phyloP scores from a whole-genome alignment of 257 asterid species.

The Apocynum venetum region DNA sequence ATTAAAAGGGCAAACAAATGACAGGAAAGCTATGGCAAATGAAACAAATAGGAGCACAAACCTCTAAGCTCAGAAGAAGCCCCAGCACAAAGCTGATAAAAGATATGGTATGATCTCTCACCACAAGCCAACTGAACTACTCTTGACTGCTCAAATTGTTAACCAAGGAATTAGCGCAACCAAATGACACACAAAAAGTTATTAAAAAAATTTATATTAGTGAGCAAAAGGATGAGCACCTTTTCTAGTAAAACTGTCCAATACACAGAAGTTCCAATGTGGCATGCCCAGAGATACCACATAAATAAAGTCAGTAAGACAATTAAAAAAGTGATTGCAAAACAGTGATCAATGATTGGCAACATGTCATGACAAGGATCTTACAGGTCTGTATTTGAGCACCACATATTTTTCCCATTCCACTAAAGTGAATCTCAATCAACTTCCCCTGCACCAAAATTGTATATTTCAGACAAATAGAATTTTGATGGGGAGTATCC shows the following conservation, averaged over 20 bases:
- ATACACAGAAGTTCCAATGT: constrained; percentile 24
- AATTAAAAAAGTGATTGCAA: background rate
- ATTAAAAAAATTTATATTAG: constrained; percentile 10
- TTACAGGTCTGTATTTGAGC: constrained; percentile 85
- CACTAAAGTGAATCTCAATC: constrained; percentile 67
- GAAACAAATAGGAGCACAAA: constrained; percentile 22
- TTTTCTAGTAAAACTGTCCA: constrained; percentile 86
- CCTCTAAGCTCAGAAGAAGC: constrained; percentile 80
- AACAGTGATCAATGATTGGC: background rate
- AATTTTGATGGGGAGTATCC: background rate
- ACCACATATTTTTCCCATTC: constrained; percentile 66
- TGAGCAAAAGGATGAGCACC: constrained; percentile 43
- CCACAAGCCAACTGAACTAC: constrained; percentile 74
- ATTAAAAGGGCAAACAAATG: background rate
- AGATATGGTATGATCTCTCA: constrained; percentile 86
- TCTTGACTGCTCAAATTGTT: constrained; percentile 67
- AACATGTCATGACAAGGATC: constrained; percentile 29
- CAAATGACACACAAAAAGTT: constrained; percentile 10
- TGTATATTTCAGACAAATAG: background rate
- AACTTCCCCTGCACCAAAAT: constrained; percentile 64
- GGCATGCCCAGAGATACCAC: constrained; percentile 33
- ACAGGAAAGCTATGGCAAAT: background rate
- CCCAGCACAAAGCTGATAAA: constrained; percentile 97
- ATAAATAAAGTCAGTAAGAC: constrained; percentile 33
- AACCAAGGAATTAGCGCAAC: constrained; percentile 27